Conservation (phyloP, 1,139 yeast species). For the Yamadazyma conglobata region DNA sequence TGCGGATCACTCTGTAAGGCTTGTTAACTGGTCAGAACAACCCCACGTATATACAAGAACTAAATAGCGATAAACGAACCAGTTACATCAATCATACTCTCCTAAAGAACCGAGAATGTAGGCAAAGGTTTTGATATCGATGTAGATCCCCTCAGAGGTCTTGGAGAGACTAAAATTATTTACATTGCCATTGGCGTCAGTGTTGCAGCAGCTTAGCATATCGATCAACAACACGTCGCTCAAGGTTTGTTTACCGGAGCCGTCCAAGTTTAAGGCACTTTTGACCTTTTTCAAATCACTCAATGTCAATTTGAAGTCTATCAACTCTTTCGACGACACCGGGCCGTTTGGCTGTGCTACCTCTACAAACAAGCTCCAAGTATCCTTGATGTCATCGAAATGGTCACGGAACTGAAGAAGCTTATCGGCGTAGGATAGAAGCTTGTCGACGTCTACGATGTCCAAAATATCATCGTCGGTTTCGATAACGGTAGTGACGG, state of each 20-base stretch:
- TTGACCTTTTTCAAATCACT: conserved; percentile 35
- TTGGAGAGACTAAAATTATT: conserved; percentile 29
- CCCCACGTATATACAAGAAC: no score
- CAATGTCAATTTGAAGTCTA: conserved; percentile 23
- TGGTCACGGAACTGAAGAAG: conserved; percentile 35
- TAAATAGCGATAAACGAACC: no score
- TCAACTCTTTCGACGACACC: not conserved
- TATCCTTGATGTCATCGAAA: conserved; percentile 24
- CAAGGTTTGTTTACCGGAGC: conserved; percentile 13
- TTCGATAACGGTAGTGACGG: conserved; percentile 23
- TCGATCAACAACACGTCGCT: conserved; percentile 40
- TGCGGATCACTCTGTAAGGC: no score
- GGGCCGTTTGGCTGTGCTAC: conserved; percentile 10
- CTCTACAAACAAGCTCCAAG: conserved; percentile 36
- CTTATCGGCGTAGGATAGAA: conserved; percentile 25
- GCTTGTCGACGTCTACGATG: conserved; percentile 41
- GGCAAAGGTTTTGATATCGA: conserved; percentile 42
- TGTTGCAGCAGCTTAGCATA: conserved; percentile 39
- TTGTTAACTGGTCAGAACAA: no score
- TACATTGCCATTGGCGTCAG: conserved; percentile 27
- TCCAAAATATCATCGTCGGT: conserved; percentile 28
- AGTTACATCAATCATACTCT: conserved; percentile 24
- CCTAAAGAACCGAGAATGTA: conserved; percentile 42
- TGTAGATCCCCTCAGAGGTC: conserved; percentile 25
- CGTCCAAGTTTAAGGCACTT: conserved; percentile 25